phyloP scores from a whole-genome alignment of 192 early-diverging fungal genomes.

The Umbelopsis sp. region DNA sequence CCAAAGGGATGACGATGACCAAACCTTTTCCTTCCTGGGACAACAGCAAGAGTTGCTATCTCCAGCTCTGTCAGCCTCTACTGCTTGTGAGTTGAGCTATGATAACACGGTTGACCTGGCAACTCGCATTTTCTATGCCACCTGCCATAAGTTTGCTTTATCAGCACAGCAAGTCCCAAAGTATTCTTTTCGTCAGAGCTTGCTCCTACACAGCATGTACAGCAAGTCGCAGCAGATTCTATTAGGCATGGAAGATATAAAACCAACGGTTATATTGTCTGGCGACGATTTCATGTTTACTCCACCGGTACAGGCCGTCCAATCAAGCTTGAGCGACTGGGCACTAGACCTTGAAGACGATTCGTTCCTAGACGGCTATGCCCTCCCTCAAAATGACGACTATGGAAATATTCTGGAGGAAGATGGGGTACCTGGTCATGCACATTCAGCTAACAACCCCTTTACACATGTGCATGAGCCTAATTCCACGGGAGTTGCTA shows the following conservation, averaged over 20 bases:
- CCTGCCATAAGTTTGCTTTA: conserved; percentile 1
- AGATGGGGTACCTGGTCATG: background rate
- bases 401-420: background rate
- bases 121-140: conserved; percentile 8
- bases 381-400: background rate
- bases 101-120: background rate
- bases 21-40: background rate
- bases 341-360: background rate
- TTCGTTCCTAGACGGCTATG: background rate
- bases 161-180: background rate
- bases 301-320: conserved; percentile 10
- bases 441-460: background rate
- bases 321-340: background rate
- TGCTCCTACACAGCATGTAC: conserved; percentile 32
- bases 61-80: background rate
- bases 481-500: background rate
- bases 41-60: background rate
- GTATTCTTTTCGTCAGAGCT: conserved; percentile 33
- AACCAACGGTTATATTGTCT: conserved; percentile 31
- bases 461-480: background rate
- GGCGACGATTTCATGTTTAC: conserved; percentile 40
- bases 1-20: background rate
- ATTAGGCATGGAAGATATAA: conserved; percentile 25
- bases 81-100: background rate
- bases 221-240: conserved; percentile 42